Conservation (phyloP, 805 yeast genomes). For the Nematodospora valgi region DNA sequence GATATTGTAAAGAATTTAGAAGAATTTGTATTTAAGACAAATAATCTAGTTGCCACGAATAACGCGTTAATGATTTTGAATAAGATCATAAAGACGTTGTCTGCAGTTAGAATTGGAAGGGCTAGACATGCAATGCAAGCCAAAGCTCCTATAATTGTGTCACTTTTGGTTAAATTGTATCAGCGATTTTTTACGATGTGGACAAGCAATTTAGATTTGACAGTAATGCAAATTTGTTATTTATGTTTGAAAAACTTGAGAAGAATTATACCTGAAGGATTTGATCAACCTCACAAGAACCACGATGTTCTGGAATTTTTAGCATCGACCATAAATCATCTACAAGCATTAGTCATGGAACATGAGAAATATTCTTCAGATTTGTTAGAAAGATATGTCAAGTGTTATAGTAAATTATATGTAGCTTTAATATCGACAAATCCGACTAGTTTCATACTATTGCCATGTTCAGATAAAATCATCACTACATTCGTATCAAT, state of each 20-base stretch:
- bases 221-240: conserved; percentile 72
- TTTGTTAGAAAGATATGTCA: conserved; percentile 64
- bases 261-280: conserved; percentile 73
- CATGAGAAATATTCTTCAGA: conserved; percentile 50
- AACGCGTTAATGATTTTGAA: conserved; percentile 67
- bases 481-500: conserved; percentile 58
- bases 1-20: conserved; percentile 48
- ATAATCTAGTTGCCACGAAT: conserved; percentile 51
- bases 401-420: conserved; percentile 73
- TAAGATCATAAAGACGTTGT: conserved; percentile 71
- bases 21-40: conserved; percentile 35
- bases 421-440: conserved; percentile 54
- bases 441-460: conserved; percentile 67
- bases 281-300: conserved; percentile 63
- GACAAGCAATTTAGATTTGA: conserved; percentile 49
- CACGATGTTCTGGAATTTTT: conserved; percentile 59
- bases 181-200: conserved; percentile 58
- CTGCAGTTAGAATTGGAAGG: conserved; percentile 79
- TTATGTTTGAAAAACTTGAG: conserved; percentile 71
- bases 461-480: conserved; percentile 61
- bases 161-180: conserved; percentile 59
- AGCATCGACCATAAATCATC: conserved; percentile 52
- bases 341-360: conserved; percentile 51
- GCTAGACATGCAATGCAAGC: conserved; percentile 74
- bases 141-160: conserved; percentile 61